These are phyloP conservation scores for Benincasa hispida DNA, from an alignment of 306 rosid species.

Conservation along the genomic window DNA sequence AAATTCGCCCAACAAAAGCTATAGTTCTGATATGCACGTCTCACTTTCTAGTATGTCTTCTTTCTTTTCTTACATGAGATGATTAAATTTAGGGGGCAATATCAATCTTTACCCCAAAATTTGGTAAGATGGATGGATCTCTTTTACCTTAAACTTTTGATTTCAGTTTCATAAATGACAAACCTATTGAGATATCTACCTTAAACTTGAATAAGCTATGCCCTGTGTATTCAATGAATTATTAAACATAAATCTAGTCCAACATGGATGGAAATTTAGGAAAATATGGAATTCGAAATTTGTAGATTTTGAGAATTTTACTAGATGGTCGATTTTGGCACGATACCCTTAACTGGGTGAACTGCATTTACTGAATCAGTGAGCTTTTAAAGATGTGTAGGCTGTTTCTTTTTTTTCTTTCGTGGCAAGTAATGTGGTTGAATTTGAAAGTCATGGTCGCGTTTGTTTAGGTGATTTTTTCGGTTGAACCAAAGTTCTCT, in stretches of 20 bases:
- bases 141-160: background rate
- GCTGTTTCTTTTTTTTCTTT: background rate
- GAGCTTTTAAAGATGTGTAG: background rate
- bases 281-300: background rate
- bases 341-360: background rate
- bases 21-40: slow-evolving; percentile 18
- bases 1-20: slow-evolving; percentile 17
- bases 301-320: background rate
- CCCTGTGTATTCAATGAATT: background rate
- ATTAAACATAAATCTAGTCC: background rate
- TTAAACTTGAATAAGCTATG: background rate
- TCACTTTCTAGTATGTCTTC: slow-evolving; percentile 21
- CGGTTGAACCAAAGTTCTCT: background rate
- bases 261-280: background rate
- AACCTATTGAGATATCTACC: background rate
- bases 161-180: background rate
- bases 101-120: too few relatives aligned
- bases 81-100: background rate
- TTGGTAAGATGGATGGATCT: too few relatives aligned
- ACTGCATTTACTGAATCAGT: background rate
- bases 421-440: background rate
- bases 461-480: background rate
- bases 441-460: background rate
- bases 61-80: background rate
- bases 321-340: background rate